phyloP scores from a whole-genome alignment of 306 rosid genomes.

The Fragaria nilgerrensis region DNA sequence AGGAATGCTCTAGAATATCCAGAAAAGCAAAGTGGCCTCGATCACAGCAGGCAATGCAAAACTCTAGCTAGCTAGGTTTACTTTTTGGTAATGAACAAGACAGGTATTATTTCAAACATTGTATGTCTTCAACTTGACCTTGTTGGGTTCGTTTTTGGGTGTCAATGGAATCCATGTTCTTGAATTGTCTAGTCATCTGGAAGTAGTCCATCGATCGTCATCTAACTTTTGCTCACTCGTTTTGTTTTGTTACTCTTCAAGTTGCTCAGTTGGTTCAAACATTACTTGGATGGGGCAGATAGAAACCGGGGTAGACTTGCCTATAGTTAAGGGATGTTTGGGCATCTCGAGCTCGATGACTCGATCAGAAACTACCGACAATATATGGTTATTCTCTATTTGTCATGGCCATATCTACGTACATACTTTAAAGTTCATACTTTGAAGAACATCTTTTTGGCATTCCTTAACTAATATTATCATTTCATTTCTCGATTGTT shows the following conservation, averaged over 20 bases:
- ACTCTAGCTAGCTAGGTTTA: background rate
- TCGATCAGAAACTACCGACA: background rate
- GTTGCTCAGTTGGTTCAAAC: background rate
- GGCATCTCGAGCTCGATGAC: background rate
- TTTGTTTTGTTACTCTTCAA: background rate
- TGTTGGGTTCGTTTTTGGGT: background rate
- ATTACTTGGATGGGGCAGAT: background rate
- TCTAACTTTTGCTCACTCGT: background rate
- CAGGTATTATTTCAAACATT: background rate
- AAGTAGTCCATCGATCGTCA: background rate
- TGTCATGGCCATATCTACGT: background rate
- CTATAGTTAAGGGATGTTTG: background rate
- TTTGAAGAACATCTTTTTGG: background rate
- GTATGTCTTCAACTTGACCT: conserved; percentile 3
- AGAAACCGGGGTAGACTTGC: background rate
- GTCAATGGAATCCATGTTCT: conserved; percentile 12
- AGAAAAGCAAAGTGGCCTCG: background rate
- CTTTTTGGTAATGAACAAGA: background rate
- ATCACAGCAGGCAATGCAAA: background rate
- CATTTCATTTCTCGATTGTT: background rate
- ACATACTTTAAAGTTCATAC: background rate
- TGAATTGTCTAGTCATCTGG: background rate
- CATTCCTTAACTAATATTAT: background rate
- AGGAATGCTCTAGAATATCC: background rate
- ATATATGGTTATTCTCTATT: background rate